Evolutionary conservation across 2,329 filamentous ascomycete genomes (phyloP).

Genomic region (Trichoderma brevicompactum): DNA sequence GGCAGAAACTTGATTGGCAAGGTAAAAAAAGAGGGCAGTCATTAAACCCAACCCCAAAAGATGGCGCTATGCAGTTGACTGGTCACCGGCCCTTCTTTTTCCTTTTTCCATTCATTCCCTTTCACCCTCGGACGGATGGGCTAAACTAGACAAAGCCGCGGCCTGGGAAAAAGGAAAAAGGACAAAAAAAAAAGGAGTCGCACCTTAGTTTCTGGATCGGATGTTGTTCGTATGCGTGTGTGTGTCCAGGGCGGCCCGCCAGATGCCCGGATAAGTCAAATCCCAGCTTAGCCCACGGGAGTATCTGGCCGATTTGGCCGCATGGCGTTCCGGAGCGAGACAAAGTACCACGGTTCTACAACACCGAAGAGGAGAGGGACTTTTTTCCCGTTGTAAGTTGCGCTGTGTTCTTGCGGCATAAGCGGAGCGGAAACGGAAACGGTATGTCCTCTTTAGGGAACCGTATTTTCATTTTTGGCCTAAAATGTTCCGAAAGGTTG

Average conservation of each 20-base stretch:
- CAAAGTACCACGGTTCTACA: background rate
- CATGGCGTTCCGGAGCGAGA: background rate
- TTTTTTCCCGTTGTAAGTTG: background rate
- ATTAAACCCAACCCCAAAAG: no score
- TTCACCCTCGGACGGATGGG: background rate
- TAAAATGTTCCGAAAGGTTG: background rate
- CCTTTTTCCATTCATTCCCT: background rate
- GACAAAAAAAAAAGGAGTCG: background rate
- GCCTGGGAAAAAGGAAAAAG: background rate
- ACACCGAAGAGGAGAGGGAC: background rate
- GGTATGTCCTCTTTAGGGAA: constrained; percentile 8
- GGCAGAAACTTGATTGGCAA: constrained; percentile 2
- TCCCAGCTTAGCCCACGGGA: background rate
- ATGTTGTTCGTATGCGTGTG: background rate
- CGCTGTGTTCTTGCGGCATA: no score
- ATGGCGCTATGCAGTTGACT: no score
- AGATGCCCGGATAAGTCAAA: constrained; percentile 4
- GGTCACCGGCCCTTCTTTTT: background rate
- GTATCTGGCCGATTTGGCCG: background rate
- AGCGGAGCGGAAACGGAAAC: background rate
- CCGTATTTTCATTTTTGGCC: background rate
- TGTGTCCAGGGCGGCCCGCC: background rate
- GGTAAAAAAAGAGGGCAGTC: background rate
- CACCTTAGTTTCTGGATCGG: background rate
- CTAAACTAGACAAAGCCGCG: background rate